These are phyloP conservation scores for Craspedostauros australis DNA, from an alignment of 108 stramenopile genomes.

Conservation along the genomic window DNA sequence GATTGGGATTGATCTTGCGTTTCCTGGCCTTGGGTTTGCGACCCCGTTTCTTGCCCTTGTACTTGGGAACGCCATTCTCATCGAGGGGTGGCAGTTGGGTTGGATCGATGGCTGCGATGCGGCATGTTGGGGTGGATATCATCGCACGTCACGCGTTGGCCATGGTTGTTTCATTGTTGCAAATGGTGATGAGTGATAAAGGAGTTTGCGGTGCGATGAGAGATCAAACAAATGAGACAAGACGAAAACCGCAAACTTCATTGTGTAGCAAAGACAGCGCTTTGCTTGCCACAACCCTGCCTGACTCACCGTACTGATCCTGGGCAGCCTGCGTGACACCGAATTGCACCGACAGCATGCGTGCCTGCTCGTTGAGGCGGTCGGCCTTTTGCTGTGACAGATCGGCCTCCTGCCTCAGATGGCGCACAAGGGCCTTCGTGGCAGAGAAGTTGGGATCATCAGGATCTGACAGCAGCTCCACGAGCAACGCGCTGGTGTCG, in stretches of 20 bases:
- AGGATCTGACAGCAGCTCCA: too few relatives aligned
- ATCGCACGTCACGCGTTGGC: background rate
- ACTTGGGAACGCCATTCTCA: conserved; percentile 46
- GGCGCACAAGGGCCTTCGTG: conserved; percentile 23
- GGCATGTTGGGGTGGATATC: background rate
- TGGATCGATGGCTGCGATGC: conserved; percentile 3
- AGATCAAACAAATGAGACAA: background rate
- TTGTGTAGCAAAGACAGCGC: background rate
- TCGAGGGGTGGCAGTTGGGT: conserved; percentile 35
- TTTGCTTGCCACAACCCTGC: background rate
- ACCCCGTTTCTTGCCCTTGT: conserved; percentile 50
- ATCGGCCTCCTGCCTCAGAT: conserved; percentile 37
- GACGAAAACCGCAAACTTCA: background rate
- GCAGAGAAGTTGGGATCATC: conserved; percentile 5
- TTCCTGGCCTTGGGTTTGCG: conserved; percentile 39
- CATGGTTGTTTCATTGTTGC: background rate
- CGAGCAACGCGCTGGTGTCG: too few relatives aligned
- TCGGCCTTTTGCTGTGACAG: conserved; percentile 31
- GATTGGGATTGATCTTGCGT: conserved; percentile 34
- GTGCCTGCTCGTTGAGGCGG: conserved; percentile 31
- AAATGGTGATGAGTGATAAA: background rate
- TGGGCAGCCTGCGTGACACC: conserved; percentile 22
- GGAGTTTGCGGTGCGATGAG: background rate
- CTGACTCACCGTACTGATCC: conserved; percentile 21
- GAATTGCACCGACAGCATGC: conserved; percentile 18